A percentile compares a stretch with the other conserved stretches of the same genome.
Conservation (phyloP, 73 alveolate genomes). For the Paramecium sonneborni region DNA sequence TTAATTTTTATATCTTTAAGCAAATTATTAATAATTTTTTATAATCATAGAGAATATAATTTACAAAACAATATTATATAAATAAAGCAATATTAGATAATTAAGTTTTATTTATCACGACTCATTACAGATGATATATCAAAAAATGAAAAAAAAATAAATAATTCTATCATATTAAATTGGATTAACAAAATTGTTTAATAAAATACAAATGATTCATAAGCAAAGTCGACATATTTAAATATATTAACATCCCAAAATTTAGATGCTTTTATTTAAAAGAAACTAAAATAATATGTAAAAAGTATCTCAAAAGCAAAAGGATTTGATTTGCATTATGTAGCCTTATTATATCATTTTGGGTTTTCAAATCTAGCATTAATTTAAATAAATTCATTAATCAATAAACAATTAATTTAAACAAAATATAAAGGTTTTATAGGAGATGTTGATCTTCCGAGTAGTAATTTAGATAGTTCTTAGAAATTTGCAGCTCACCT, state of each 20-base stretch:
- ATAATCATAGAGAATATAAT: not conserved
- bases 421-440: not conserved
- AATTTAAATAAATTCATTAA: not conserved
- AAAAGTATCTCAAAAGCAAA: not conserved
- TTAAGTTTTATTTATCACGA: not conserved
- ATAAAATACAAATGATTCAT: not conserved
- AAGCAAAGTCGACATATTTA: not conserved
- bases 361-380: not conserved
- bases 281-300: not conserved
- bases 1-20: not conserved
- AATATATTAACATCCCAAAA: not conserved
- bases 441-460: not conserved
- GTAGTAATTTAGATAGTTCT: not conserved
- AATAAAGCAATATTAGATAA: not conserved
- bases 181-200: not conserved
- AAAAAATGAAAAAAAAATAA: not conserved
- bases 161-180: not conserved
- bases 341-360: not conserved
- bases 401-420: not conserved
- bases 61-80: not conserved
- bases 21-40: not conserved
- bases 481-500: not conserved
- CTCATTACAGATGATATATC: not conserved
- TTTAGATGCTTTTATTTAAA: not conserved
- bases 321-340: not conserved